These are phyloP conservation scores for Aureobasidium sp. DNA, from an alignment of 2,329 filamentous ascomycete genomes.

Conservation along the genomic window DNA sequence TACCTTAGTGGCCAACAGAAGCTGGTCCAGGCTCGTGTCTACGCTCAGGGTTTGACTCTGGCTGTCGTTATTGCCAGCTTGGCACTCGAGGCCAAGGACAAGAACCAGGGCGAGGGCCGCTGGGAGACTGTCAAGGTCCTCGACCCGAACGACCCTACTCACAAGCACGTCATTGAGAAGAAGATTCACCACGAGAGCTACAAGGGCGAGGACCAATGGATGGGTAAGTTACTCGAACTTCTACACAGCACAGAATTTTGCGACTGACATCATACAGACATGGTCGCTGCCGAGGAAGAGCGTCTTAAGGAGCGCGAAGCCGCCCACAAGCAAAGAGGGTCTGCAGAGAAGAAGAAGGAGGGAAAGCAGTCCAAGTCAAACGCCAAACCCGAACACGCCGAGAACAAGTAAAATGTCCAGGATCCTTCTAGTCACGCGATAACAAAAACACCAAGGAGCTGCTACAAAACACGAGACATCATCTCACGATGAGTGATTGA, in stretches of 20 bases:
- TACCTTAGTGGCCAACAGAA: slow-evolving; percentile 72
- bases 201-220: slow-evolving; percentile 88
- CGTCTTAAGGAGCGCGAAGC: slow-evolving; percentile 43
- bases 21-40: slow-evolving; percentile 88
- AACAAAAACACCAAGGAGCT: background rate
- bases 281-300: slow-evolving; percentile 73
- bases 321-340: slow-evolving; percentile 23
- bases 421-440: background rate
- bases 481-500: background rate
- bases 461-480: background rate
- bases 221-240: slow-evolving; percentile 45
- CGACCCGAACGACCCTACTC: slow-evolving; percentile 72
- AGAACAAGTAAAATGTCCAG: background rate
- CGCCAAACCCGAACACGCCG: background rate
- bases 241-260: background rate
- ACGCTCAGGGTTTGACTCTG: slow-evolving; percentile 82
- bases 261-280: slow-evolving; percentile 44
- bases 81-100: slow-evolving; percentile 73
- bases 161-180: slow-evolving; percentile 79
- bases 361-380: slow-evolving; percentile 9
- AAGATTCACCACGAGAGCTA: slow-evolving; percentile 80
- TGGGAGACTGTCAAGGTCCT: slow-evolving; percentile 80
- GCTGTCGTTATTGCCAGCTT: slow-evolving; percentile 76
- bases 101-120: slow-evolving; percentile 62
- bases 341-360: slow-evolving; percentile 18